Evolutionary conservation across 2,329 filamentous ascomycete genomes (phyloP), one percentile per base, ranked within the genome.

Genomic region (Exophiala aquamarina): DNA sequence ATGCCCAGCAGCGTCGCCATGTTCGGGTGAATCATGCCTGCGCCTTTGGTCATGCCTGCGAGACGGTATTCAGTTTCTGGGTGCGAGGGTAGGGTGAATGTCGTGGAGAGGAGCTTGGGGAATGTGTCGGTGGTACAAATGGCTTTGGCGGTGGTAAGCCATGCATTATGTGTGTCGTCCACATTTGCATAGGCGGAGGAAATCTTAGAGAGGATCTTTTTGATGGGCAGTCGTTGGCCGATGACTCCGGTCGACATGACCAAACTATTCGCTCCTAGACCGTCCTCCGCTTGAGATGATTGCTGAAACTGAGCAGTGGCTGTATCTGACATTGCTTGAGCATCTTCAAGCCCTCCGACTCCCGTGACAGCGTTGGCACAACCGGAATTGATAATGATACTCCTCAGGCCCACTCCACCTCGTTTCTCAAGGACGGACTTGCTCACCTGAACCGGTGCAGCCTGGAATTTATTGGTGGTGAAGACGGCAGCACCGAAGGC

Each of bases 221-320:
- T 76, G 61, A 97, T 95, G 8, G 93, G 93, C 18, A 98, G 78
- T 53, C 88, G 83, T 70, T 97, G 92, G 7, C 93, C 93, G 64
- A 98, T 98, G 35, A 98, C 93, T 44, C 93, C 93, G 2, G 93
- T 98, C 66, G 90, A 96, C 93, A 98, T 97, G 52, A 97, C 92
- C 38, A 98, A 76, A n/a, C 89, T 93, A 57, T 76, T 77, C 29
- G 78, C 72, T 70, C 70, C 57, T 73, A 71, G 35, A 65, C 64
- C 40, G 68, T 66, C 34, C 52, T 59, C 40, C 49, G 49, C 52
- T 14, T 65, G 55, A 4, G 64, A 55, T 35, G 49, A 44, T 5
- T 66, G 60, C n/a, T 68, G 68, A 54, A 81, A 81, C 58, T 78
- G 80, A 44, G 81, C 74, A 64, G 96, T 90, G 5, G 91, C 88